phyloP scores from a whole-genome alignment of 192 early-diverging fungal genomes.

The Linnemannia elongata region DNA sequence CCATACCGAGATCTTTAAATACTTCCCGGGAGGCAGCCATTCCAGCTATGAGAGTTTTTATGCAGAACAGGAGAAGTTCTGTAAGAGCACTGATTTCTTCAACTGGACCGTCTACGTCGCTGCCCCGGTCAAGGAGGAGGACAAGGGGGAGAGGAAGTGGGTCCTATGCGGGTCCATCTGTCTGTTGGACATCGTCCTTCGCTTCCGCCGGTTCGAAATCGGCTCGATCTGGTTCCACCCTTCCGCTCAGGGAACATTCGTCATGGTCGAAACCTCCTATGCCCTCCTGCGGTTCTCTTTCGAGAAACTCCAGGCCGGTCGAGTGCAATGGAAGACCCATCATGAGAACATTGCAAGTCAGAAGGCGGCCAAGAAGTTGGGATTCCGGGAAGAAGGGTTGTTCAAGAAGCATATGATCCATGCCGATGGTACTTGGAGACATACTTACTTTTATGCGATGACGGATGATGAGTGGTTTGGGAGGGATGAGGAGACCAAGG shows the following conservation, averaged over 20 bases:
- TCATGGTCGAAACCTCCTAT: conserved; percentile 46
- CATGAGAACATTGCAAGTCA: conserved; percentile 55
- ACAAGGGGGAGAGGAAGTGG: conserved; percentile 12
- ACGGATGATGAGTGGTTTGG: conserved; percentile 58
- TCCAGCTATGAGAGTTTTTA: conserved; percentile 29
- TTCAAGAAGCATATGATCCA: conserved; percentile 53
- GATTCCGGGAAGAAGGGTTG: conserved; percentile 47
- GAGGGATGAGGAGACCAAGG: conserved; percentile 3
- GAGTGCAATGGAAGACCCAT: conserved; percentile 61
- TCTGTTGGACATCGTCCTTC: conserved; percentile 34
- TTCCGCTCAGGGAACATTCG: conserved; percentile 37
- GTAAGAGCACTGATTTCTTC: not conserved
- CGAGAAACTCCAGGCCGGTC: conserved; percentile 31
- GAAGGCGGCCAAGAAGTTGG: conserved; percentile 56
- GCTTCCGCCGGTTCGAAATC: conserved; percentile 25
- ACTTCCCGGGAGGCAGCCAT: conserved; percentile 27
- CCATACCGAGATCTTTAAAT: conserved; percentile 24
- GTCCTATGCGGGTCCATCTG: conserved; percentile 42
- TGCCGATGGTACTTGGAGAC: conserved; percentile 39
- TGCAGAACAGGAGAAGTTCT: conserved; percentile 15
- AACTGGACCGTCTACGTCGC: conserved; percentile 43
- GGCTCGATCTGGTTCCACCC: conserved; percentile 52
- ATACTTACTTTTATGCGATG: conserved; percentile 49
- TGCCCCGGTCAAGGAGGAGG: not conserved
- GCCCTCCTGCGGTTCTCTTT: conserved; percentile 44